These are phyloP conservation scores for Physaria fendleri DNA, from an alignment of 345 rosid species.

Conservation along the genomic window DNA sequence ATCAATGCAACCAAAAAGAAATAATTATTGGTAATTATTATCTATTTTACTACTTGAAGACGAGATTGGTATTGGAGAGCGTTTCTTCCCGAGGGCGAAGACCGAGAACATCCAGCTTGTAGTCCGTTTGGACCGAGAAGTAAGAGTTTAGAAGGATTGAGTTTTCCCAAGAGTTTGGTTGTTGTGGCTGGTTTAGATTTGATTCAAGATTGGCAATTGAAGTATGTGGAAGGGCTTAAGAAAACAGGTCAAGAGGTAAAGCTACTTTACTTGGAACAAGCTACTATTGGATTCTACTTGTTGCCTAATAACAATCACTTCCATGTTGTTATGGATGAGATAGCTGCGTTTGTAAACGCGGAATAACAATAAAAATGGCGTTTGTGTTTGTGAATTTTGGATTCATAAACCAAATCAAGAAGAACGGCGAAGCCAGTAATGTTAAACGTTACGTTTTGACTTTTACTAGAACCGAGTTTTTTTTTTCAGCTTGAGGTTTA, in stretches of 20 bases:
- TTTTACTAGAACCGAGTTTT: slow-evolving; percentile 14
- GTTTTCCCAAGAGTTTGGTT: slow-evolving; percentile 70
- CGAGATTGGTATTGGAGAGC: no score
- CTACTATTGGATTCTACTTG: slow-evolving; percentile 81
- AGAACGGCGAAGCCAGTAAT: slow-evolving; percentile 13
- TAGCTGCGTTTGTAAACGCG: slow-evolving; percentile 51
- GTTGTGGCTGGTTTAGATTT: slow-evolving; percentile 92
- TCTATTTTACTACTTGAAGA: no score
- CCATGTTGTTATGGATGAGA: slow-evolving; percentile 73
- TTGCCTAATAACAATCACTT: slow-evolving; percentile 77
- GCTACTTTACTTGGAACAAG: slow-evolving; percentile 60
- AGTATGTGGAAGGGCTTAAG: slow-evolving; percentile 65
- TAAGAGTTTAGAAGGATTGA: slow-evolving; percentile 46
- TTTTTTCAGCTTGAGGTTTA: slow-evolving; percentile 13
- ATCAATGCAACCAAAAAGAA: no score
- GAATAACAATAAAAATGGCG: slow-evolving; percentile 15
- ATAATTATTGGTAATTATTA: no score
- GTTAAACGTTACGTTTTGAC: slow-evolving; percentile 14
- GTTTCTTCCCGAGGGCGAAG: no score
- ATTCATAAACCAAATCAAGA: slow-evolving; percentile 22
- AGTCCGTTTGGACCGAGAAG: slow-evolving; percentile 75
- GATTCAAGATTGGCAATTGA: slow-evolving; percentile 77
- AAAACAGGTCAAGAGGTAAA: slow-evolving; percentile 65
- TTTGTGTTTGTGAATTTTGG: slow-evolving; percentile 22
- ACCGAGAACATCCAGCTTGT: no score